These are phyloP conservation scores for Boletus mariae DNA, from an alignment of 1,284 basidiomycete species.

Conservation along the genomic window DNA sequence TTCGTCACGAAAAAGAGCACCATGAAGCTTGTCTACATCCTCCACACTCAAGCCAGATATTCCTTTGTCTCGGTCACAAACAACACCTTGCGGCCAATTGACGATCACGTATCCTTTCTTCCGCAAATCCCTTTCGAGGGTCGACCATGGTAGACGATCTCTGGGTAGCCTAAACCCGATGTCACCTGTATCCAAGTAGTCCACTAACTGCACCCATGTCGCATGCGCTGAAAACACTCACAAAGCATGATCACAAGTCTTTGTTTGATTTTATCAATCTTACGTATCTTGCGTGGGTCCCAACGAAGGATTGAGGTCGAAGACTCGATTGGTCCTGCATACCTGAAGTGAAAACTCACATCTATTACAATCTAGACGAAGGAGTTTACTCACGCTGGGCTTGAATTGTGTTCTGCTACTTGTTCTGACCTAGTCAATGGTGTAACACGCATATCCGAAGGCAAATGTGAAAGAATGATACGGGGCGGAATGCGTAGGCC, in stretches of 20 bases:
- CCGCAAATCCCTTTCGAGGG: background rate
- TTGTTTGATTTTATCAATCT: slow-evolving; percentile 6
- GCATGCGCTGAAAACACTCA: background rate
- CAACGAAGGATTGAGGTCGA: background rate
- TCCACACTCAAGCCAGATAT: slow-evolving; percentile 4
- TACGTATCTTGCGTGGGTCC: background rate
- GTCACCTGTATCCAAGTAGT: background rate
- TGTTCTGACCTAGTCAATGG: too few relatives aligned
- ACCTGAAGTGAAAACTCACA: too few relatives aligned
- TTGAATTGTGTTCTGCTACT: too few relatives aligned
- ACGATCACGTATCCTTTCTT: slow-evolving; percentile 7
- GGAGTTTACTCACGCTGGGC: too few relatives aligned
- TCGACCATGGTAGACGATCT: slow-evolving; percentile 14
- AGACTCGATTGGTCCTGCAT: background rate
- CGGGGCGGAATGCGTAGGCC: too few relatives aligned
- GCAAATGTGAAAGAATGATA: too few relatives aligned
- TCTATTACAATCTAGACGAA: too few relatives aligned
- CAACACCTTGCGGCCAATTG: slow-evolving; percentile 12
- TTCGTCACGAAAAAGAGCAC: slow-evolving; percentile 5
- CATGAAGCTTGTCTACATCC: slow-evolving; percentile 7
- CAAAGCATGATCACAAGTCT: slow-evolving; percentile 15
- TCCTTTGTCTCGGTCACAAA: slow-evolving; percentile 10
- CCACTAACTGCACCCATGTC: background rate
- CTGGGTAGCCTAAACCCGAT: slow-evolving; percentile 4
- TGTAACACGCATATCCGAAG: too few relatives aligned